Conservation (phyloP, 148 eudicot genomes). For the Camellia sinensis region DNA sequence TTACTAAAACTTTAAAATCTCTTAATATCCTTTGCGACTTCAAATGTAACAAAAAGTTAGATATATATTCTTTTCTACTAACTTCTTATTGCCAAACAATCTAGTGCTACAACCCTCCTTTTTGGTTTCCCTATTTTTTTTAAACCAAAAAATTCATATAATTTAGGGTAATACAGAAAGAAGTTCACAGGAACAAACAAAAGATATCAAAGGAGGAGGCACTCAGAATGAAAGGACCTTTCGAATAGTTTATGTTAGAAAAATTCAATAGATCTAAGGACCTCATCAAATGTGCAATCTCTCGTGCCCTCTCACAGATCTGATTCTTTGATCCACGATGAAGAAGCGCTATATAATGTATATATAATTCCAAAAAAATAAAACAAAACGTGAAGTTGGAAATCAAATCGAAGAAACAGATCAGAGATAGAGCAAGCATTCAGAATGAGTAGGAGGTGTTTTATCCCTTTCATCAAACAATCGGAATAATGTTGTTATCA, state of each 20-base stretch:
- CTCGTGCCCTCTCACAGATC: constrained; percentile 10
- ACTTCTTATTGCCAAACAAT: too few relatives aligned
- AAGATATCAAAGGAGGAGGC: not conserved
- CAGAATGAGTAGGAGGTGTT: constrained; percentile 34
- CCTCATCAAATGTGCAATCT: constrained; percentile 11
- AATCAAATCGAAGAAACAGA: not conserved
- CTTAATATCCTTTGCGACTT: too few relatives aligned
- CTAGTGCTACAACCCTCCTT: too few relatives aligned
- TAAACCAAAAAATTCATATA: too few relatives aligned
- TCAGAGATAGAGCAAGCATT: constrained; percentile 10
- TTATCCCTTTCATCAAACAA: constrained; percentile 21
- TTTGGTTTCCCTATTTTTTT: too few relatives aligned
- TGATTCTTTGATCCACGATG: not conserved
- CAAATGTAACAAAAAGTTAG: too few relatives aligned
- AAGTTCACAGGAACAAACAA: too few relatives aligned
- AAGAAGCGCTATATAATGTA: not conserved
- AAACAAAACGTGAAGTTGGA: not conserved
- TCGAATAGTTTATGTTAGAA: not conserved
- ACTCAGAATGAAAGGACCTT: constrained; percentile 27
- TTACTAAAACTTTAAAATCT: too few relatives aligned
- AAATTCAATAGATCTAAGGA: constrained; percentile 3
- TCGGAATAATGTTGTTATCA: constrained; percentile 13
- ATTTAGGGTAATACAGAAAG: too few relatives aligned
- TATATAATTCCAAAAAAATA: too few relatives aligned
- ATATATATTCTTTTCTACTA: too few relatives aligned